These are phyloP conservation scores for Candida chilensis DNA, from an alignment of 805 yeast genomes.

Conservation along the genomic window DNA sequence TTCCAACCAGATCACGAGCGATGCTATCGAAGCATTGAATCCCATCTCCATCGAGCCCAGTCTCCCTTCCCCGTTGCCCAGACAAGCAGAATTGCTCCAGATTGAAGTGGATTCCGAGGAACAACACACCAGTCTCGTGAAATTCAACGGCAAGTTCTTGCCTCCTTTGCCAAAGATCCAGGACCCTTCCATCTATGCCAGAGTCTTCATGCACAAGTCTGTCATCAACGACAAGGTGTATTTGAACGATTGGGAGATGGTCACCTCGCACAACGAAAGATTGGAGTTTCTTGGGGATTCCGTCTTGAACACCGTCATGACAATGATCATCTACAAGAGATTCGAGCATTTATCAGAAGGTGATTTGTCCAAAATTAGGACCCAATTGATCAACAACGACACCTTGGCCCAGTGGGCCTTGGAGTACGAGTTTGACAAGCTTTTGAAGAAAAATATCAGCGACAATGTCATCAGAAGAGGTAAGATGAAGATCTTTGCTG, in stretches of 20 bases:
- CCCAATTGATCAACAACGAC: constrained; percentile 64
- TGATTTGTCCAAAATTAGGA: constrained; percentile 59
- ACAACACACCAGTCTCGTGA: no score
- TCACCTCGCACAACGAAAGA: constrained; percentile 71
- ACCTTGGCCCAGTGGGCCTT: constrained; percentile 64
- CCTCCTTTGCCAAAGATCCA: constrained; percentile 67
- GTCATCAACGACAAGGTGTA: constrained; percentile 48
- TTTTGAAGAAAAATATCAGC: constrained; percentile 41
- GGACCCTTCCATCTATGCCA: constrained; percentile 46
- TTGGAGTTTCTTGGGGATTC: constrained; percentile 91
- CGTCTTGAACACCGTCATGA: constrained; percentile 61
- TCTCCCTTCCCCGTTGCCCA: no score
- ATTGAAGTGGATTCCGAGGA: constrained; percentile 1
- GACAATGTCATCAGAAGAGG: constrained; percentile 37
- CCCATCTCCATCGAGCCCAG: neutral
- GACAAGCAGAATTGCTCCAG: constrained; percentile 2
- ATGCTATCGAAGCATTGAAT: no score
- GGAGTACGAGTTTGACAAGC: constrained; percentile 55
- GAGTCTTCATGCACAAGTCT: constrained; percentile 81
- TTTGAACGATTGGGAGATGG: constrained; percentile 45
- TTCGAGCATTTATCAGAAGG: constrained; percentile 79
- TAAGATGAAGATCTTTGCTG: constrained; percentile 70
- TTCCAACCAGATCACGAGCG: constrained; percentile 1
- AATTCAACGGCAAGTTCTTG: constrained; percentile 15
- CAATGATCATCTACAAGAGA: constrained; percentile 53